Evolutionary conservation across 2,329 filamentous ascomycete genomes (phyloP).

Genomic region (Pestalotiopsis sp.): DNA sequence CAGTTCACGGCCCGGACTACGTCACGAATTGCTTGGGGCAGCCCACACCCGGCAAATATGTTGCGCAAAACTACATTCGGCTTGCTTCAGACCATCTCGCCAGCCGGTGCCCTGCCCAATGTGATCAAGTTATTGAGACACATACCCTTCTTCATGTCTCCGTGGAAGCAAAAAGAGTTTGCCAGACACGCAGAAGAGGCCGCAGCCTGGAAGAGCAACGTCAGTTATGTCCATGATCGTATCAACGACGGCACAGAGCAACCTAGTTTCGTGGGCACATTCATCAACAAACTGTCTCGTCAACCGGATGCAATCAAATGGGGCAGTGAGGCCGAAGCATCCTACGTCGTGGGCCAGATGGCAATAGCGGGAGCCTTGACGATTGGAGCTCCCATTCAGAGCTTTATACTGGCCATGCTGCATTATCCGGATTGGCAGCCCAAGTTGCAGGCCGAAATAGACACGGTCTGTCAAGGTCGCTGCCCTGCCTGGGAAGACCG

Average conservation of each 20-base stretch:
- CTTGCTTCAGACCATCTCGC: slow-evolving; percentile 48
- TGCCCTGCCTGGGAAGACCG: slow-evolving; percentile 52
- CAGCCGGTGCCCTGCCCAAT: slow-evolving; percentile 47
- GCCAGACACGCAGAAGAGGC: slow-evolving; percentile 42
- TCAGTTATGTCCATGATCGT: slow-evolving; percentile 38
- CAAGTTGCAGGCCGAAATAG: slow-evolving; percentile 52
- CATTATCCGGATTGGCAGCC: slow-evolving; percentile 42
- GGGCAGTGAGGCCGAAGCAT: slow-evolving; percentile 40
- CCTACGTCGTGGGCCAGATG: slow-evolving; percentile 50
- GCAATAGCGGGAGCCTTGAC: slow-evolving; percentile 49
- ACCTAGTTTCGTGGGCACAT: slow-evolving; percentile 46
- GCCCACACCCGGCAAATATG: slow-evolving; percentile 39
- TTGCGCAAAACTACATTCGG: slow-evolving; percentile 49
- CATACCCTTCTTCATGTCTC: slow-evolving; percentile 41
- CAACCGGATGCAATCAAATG: slow-evolving; percentile 27
- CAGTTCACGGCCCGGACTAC: slow-evolving; percentile 51
- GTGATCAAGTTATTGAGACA: slow-evolving; percentile 41
- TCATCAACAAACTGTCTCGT: slow-evolving; percentile 35
- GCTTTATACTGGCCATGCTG: slow-evolving; percentile 42
- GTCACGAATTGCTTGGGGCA: slow-evolving; percentile 49
- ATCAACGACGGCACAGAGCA: slow-evolving; percentile 34
- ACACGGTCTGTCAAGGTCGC: slow-evolving; percentile 41
- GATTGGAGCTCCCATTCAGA: slow-evolving; percentile 47
- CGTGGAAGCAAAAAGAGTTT: slow-evolving; percentile 48
- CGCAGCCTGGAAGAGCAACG: slow-evolving; percentile 38